Conservation (phyloP, 2,329 filamentous ascomycete species). For the Fusarium marasasianum region DNA sequence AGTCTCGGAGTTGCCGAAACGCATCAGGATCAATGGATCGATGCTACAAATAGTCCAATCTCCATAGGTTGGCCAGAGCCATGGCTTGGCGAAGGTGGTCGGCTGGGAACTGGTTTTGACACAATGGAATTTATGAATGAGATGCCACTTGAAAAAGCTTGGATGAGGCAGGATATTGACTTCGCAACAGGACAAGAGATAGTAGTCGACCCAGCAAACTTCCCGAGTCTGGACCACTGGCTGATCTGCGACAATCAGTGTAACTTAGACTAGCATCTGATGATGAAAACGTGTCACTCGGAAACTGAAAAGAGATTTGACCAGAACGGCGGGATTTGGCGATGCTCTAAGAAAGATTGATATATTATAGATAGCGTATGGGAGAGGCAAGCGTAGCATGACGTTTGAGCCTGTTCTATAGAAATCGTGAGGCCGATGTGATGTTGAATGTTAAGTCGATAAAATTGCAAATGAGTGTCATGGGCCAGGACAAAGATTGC, state of each 20-base stretch:
- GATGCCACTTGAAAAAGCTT: not conserved
- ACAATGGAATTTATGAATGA: not conserved
- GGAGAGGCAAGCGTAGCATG: not conserved
- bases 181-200: not conserved
- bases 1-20: not conserved
- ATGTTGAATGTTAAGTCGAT: not conserved
- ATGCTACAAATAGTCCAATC: too few species aligned
- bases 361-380: constrained; percentile 25
- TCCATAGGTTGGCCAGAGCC: not conserved
- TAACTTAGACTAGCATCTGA: not conserved
- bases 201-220: constrained; percentile 4
- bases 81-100: not conserved
- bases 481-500: not conserved
- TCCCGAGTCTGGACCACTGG: constrained; percentile 36
- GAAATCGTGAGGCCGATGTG: not conserved
- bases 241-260: not conserved
- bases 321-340: not conserved
- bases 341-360: not conserved
- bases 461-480: not conserved
- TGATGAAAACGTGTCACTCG: not conserved
- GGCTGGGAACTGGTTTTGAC: not conserved
- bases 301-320: not conserved
- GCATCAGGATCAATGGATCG: not conserved
- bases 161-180: not conserved
- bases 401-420: not conserved